Base-by-base conservation (phyloP, 108 stramenopile genomes). In the Nannochloropsis salina region DNA sequence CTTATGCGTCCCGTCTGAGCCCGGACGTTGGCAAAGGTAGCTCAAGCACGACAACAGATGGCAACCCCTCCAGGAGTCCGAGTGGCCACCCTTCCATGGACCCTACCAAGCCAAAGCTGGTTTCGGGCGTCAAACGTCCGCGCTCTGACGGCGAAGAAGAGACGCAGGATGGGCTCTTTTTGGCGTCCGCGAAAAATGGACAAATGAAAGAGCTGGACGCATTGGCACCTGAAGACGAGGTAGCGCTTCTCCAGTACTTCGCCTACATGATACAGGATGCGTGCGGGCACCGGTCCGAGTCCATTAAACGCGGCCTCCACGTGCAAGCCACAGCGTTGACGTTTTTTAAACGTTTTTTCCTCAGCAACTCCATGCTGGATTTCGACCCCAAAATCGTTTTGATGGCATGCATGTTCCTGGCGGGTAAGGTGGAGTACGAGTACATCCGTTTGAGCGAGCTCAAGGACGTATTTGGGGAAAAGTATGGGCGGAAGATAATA, bases 331-430 rank as follows among this genome's bases (percentile, higher is more conserved):
- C 88, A 2, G 88, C 88, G 41, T 45, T 88, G 74, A 81, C 84
- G 22, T 85, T 81, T 43, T 89, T 89, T 42, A 80, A 86, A 42
- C 86, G 89, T 21, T 89, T 89, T 83, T 89, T 84, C 81, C 89
- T 89, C 41, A 86, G 86, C 83, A 89, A 89, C 45, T 82, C 83
- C 89, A 82, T 89, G 41, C 74, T 89, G 42, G 89, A 89, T 40
- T 86, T 84, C 45, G 86, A 86, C 79, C 89, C 89, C 2, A 89
- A 84, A 40, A 45, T 89, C 8, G 45, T 89, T 47, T 82, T 89
- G 86, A 31, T 81, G 40, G 81, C 81, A 2, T 31, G 40, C 18
- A 9, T 81, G 22, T 41, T 81, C 40, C 31, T 81, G 81, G 81
- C 81, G 40, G 81, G 81, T 3, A 81, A 81, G 41, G 81, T 81